Evolutionary conservation across 176 grass and related monocot species (phyloP), one percentile per base, ranked within the genome.

Genomic region (Zea luxurians): DNA sequence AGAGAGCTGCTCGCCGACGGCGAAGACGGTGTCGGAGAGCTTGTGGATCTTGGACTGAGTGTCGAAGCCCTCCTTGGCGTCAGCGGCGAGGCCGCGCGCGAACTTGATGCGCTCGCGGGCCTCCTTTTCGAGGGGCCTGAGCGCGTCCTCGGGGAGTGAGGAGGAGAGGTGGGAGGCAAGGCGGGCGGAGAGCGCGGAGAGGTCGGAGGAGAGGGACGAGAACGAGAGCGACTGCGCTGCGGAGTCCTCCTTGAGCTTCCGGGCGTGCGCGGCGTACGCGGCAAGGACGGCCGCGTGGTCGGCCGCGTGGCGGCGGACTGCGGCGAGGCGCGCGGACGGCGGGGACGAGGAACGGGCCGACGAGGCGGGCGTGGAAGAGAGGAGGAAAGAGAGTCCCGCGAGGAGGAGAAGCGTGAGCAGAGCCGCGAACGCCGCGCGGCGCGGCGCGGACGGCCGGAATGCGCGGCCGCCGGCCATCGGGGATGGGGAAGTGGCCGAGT

Each of bases 21-120:
- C 88, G 84, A 99, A 99, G 52, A 99, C 86, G n/a, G 96, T 99
- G 71, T 99, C 90, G 37, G 92, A 87, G 66, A 99, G 86, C 90
- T 99, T 99, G 76, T 95, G 92, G 79, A 99, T 95, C 90, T 99
- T 99, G 72, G 89, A 48, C 68, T 95, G 90, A 5, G 96, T 99
- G 83, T 99, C 96, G 77, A 91, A 99, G 0, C 83, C 77, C 50
- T 99, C 96, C 78, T 99, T 99, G 70, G 96, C 82, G 49, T 99
- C 90, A 10, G 90, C 78, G 34, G 93, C 81, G 78, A 95, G 88
- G 18, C 86, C 83, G 64, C 92, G 89, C 2, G 96, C 90, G 45
- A 77, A 5, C 86, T 99, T 99, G 73, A 95, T 73, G 35, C 92
- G 96, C 46, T 99, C 96, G 48, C 91, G 91, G 12, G 90, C 88